phyloP scores from a whole-genome alignment of 495 filamentous ascomycete genomes.

The Clohesyomyces aquaticus region DNA sequence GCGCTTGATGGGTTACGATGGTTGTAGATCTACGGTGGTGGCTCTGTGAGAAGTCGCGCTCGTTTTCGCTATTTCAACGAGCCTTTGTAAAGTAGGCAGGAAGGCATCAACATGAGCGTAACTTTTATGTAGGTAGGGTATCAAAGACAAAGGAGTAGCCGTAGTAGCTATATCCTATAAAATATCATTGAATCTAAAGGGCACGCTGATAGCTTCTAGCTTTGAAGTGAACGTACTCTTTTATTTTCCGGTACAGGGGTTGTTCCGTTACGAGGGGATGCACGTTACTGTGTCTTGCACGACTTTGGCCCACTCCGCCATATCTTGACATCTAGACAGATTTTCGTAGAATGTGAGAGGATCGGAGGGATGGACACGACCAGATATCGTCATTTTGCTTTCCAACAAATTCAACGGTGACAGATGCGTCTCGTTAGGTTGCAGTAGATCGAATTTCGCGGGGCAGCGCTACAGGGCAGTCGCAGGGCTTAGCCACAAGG shows the following conservation, averaged over 20 bases:
- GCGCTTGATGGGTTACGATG: too few species aligned
- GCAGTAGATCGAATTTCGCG: too few species aligned
- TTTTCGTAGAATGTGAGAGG: too few species aligned
- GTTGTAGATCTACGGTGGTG: conserved; percentile 11
- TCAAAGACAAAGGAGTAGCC: conserved; percentile 17
- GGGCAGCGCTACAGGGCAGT: too few species aligned
- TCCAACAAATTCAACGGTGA: too few species aligned
- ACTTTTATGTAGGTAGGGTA: conserved; percentile 16
- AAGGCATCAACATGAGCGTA: conserved; percentile 16
- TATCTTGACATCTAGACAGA: too few species aligned
- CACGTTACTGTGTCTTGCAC: too few species aligned
- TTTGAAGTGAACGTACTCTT: conserved; percentile 11
- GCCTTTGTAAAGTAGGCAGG: conserved; percentile 8
- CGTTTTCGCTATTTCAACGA: conserved; percentile 20
- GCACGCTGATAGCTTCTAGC: conserved; percentile 10
- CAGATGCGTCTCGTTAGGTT: too few species aligned
- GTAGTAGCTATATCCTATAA: conserved; percentile 4
- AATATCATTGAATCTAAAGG: conserved; percentile 13
- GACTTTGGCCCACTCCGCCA: too few species aligned
- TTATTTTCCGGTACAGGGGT: conserved; percentile 16
- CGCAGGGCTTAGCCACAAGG: too few species aligned
- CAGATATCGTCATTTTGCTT: too few species aligned
- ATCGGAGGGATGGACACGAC: too few species aligned
- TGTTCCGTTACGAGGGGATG: conserved; percentile 14
- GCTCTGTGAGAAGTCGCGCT: conserved; percentile 15